phyloP scores from a whole-genome alignment of 2,329 filamentous ascomycete species.

The Neofusicoccum umdonicola region DNA sequence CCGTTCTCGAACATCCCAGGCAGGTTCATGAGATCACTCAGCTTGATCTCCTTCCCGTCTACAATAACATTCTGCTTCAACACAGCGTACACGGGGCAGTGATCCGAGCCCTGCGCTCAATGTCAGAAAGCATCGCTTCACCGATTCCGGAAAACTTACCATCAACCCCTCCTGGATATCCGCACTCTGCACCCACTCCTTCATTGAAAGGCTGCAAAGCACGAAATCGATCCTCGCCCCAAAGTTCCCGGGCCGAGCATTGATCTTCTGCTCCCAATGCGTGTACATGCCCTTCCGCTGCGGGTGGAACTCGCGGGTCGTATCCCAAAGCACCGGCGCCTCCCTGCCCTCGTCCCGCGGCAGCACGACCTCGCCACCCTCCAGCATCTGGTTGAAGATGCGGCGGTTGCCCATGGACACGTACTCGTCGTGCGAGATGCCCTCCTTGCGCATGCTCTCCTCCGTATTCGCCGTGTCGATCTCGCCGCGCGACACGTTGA shows the following conservation, averaged over 20 bases:
- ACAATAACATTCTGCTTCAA: constrained; percentile 63
- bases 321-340: constrained; percentile 73
- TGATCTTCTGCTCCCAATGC: constrained; percentile 93
- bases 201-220: constrained; percentile 75
- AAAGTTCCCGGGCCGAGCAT: constrained; percentile 92
- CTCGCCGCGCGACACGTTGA: constrained; percentile 72
- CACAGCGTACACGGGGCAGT: constrained; percentile 85
- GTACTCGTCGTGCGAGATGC: constrained; percentile 68
- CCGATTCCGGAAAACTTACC: constrained; percentile 34
- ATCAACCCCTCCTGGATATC: constrained; percentile 92
- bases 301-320: constrained; percentile 79
- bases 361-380: constrained; percentile 66
- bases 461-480: constrained; percentile 74
- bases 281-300: constrained; percentile 88
- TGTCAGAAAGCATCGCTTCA: background rate
- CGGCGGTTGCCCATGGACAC: constrained; percentile 69
- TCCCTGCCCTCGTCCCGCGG: constrained; percentile 68
- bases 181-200: constrained; percentile 72
- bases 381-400: constrained; percentile 82
- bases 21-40: constrained; percentile 77
- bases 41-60: constrained; percentile 50
- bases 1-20: constrained; percentile 68
- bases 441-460: constrained; percentile 70
- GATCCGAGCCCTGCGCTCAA: constrained; percentile 72
- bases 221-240: constrained; percentile 93